Conservation (phyloP, 495 filamentous ascomycete species). For the Peziza echinospora region DNA sequence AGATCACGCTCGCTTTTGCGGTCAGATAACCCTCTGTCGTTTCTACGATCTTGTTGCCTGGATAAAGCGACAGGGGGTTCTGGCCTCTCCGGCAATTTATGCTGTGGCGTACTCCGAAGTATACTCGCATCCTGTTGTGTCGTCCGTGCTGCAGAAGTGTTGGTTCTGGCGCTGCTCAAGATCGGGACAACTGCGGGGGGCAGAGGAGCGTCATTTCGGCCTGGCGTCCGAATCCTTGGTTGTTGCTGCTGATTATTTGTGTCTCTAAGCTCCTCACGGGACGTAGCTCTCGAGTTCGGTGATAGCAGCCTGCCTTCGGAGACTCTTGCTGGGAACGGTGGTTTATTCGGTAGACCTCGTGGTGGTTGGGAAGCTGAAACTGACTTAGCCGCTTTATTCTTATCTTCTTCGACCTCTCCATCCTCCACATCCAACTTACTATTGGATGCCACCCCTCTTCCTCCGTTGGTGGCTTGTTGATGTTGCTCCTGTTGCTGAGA, state of each 20-base stretch:
- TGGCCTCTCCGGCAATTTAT: constrained; percentile 15
- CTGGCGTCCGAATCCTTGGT: constrained; percentile 7
- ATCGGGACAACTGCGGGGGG: constrained; percentile 3
- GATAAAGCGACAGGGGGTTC: background rate
- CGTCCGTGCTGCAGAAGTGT: constrained; percentile 3
- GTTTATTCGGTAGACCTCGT: constrained; percentile 2
- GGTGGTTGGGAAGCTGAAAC: constrained; percentile 20
- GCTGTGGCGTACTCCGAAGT: constrained; percentile 8
- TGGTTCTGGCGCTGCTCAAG: constrained; percentile 7
- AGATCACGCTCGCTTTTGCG: constrained; percentile 10
- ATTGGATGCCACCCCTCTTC: constrained; percentile 4
- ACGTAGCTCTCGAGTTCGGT: constrained; percentile 5
- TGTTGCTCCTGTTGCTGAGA: constrained; percentile 18
- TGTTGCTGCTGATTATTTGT: constrained; percentile 2
- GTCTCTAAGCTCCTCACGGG: constrained; percentile 2
- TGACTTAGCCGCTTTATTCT: constrained; percentile 14
- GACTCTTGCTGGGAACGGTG: background rate
- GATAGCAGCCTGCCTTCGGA: background rate
- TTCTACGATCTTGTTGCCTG: background rate
- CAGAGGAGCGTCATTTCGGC: constrained; percentile 11
- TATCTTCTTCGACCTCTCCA: constrained; percentile 55
- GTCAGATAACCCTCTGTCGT: constrained; percentile 1
- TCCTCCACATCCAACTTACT: constrained; percentile 44
- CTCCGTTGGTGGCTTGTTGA: constrained; percentile 13
- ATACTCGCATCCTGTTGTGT: constrained; percentile 4